These are phyloP conservation scores for Claviceps citrina DNA, from an alignment of 2,329 filamentous ascomycete species.

Conservation along the genomic window DNA sequence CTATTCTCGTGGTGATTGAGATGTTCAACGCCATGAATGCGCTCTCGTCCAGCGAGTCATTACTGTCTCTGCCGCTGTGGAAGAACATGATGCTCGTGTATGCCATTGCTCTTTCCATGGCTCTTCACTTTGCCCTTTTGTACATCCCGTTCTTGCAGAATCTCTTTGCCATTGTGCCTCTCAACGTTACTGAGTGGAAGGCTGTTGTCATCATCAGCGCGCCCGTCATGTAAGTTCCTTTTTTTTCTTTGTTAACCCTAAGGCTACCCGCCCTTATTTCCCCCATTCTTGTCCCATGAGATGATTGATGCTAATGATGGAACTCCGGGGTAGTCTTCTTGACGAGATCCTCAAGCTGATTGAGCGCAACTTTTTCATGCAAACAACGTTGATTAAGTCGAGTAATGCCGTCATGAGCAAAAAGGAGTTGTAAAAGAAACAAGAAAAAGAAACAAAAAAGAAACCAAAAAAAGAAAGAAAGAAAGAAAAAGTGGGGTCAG, in stretches of 20 bases:
- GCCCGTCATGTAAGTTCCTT: conserved; percentile 68
- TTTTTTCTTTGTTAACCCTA: neutral
- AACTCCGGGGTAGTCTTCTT: conserved; percentile 43
- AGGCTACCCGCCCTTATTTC: neutral
- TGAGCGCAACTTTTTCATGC: conserved; percentile 52
- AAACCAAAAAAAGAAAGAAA: conserved; percentile 8
- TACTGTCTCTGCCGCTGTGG: conserved; percentile 90
- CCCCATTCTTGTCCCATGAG: neutral
- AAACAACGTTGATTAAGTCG: conserved; percentile 27
- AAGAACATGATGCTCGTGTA: conserved; percentile 97
- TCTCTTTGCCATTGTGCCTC: conserved; percentile 78
- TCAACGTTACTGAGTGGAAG: conserved; percentile 80
- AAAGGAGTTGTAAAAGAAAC: conserved; percentile 35
- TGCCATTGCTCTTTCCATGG: conserved; percentile 85
- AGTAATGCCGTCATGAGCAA: conserved; percentile 29
- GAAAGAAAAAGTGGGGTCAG: too few relatives aligned
- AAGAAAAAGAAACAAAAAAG: conserved; percentile 8
- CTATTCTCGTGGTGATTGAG: conserved; percentile 88
- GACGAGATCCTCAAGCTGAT: conserved; percentile 71
- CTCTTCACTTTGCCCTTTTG: conserved; percentile 80
- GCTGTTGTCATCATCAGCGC: conserved; percentile 78
- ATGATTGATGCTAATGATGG: conserved; percentile 11
- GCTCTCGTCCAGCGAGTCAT: conserved; percentile 83
- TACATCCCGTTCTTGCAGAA: conserved; percentile 81
- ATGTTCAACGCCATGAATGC: conserved; percentile 99